Evolutionary conservation across 176 grass and related monocot genomes (phyloP).

Genomic region (Cymbopogon citratus): DNA sequence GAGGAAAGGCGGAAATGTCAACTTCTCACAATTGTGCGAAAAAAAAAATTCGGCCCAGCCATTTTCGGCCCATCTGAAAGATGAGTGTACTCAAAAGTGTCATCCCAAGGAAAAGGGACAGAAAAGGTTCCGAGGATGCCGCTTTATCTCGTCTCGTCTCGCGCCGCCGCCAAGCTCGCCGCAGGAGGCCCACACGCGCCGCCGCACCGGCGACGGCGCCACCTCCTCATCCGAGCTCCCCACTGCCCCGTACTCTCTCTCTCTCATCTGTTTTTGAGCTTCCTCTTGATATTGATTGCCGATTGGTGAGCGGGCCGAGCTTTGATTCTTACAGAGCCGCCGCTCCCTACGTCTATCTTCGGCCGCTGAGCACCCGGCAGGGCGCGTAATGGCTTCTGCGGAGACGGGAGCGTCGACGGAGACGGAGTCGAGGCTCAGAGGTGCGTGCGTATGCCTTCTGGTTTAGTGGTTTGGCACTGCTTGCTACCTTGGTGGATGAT

Average conservation of each 20-base stretch:
- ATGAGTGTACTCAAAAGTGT: not conserved
- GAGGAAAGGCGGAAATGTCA: no score
- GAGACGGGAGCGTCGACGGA: not conserved
- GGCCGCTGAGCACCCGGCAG: not conserved
- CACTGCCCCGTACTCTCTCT: not conserved
- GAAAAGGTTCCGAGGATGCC: not conserved
- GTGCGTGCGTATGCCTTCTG: not conserved
- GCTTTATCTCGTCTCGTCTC: constrained; percentile 1
- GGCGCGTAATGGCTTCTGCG: not conserved
- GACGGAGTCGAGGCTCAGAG: not conserved
- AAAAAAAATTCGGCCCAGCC: no score
- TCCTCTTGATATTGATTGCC: not conserved
- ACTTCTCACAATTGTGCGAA: no score
- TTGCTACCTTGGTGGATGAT: not conserved
- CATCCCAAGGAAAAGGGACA: not conserved
- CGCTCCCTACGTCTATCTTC: not conserved
- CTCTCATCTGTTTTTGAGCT: not conserved
- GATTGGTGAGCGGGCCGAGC: not conserved
- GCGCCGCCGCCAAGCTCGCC: constrained; percentile 16
- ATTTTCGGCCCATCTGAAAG: not conserved
- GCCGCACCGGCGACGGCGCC: not conserved
- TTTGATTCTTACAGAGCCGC: constrained; percentile 1
- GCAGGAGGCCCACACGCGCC: not conserved
- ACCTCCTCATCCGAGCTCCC: not conserved
- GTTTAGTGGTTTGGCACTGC: not conserved